phyloP scores from a whole-genome alignment of 179 eudicot species.

The Vitellaria paradoxa region DNA sequence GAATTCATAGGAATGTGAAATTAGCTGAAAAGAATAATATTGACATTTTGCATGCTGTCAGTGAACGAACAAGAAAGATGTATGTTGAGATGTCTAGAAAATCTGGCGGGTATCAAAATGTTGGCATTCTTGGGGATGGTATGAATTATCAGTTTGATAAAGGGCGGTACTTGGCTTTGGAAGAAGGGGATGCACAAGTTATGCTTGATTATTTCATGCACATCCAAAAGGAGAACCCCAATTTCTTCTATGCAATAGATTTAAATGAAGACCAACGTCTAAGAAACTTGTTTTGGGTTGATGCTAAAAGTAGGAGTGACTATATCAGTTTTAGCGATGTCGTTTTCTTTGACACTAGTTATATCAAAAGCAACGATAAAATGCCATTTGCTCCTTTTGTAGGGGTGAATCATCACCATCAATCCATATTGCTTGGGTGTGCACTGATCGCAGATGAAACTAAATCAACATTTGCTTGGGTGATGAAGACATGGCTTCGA shows the following conservation, averaged over 20 bases:
- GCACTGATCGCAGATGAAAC: slow-evolving; percentile 68
- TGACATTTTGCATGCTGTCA: slow-evolving; percentile 80
- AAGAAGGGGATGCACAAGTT: slow-evolving; percentile 35
- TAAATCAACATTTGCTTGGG: slow-evolving; percentile 54
- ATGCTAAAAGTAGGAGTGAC: slow-evolving; percentile 72
- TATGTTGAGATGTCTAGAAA: slow-evolving; percentile 62
- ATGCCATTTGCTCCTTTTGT: slow-evolving; percentile 65
- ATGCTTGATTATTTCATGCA: slow-evolving; percentile 35
- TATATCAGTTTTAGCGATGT: slow-evolving; percentile 58
- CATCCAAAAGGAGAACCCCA: slow-evolving; percentile 37
- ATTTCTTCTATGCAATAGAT: slow-evolving; percentile 42
- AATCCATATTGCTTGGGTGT: slow-evolving; percentile 72
- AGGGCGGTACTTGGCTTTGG: slow-evolving; percentile 33
- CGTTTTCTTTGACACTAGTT: slow-evolving; percentile 61
- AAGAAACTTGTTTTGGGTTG: slow-evolving; percentile 69
- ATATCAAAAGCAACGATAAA: slow-evolving; percentile 56
- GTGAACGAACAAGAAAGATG: slow-evolving; percentile 67
- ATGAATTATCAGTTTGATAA: slow-evolving; percentile 28
- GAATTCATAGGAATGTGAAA: slow-evolving; percentile 62
- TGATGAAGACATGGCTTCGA: slow-evolving; percentile 69
- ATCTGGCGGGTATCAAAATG: slow-evolving; percentile 24
- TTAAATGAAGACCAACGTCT: slow-evolving; percentile 36
- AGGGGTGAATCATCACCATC: slow-evolving; percentile 81
- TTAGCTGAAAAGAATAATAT: slow-evolving; percentile 74
- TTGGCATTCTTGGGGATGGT: slow-evolving; percentile 21